Conservation (phyloP, 495 filamentous ascomycete genomes). For the Collariella sp. region DNA sequence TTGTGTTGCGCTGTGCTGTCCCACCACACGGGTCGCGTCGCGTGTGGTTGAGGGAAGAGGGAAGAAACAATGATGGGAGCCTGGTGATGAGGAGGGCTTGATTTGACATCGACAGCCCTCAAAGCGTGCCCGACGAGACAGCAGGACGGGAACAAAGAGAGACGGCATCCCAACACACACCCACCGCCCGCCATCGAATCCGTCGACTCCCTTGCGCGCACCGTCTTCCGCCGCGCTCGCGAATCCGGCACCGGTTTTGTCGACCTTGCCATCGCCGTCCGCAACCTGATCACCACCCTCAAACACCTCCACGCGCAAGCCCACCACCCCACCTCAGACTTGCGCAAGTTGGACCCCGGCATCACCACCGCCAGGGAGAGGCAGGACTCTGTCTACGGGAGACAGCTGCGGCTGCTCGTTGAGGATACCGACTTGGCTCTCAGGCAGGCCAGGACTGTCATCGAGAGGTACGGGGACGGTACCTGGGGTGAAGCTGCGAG, state of each 20-base stretch:
- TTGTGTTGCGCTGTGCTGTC: background rate
- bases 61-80: no score
- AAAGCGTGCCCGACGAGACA: no score
- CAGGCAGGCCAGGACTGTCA: slow-evolving; percentile 37
- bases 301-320: slow-evolving; percentile 43
- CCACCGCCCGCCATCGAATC: slow-evolving; percentile 30
- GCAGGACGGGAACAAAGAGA: no score
- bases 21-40: background rate
- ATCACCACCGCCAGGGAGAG: slow-evolving; percentile 2
- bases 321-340: slow-evolving; percentile 40
- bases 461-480: slow-evolving; percentile 29
- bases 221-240: slow-evolving; percentile 32
- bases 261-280: slow-evolving; percentile 30
- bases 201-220: slow-evolving; percentile 35
- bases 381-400: slow-evolving; percentile 26
- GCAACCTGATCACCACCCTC: slow-evolving; percentile 39
- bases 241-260: slow-evolving; percentile 34
- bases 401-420: slow-evolving; percentile 37
- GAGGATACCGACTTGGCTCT: slow-evolving; percentile 43
- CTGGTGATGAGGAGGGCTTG: no score
- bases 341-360: slow-evolving; percentile 26
- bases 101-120: no score
- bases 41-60: no score
- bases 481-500: slow-evolving; percentile 6
- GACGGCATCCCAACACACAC: slow-evolving; percentile 12